Percentiles rank a stretch among this genome's conserved stretches.
Evolutionary conservation across 768 basidiomycete species (phyloP).

Genomic region (Flagelloscypha sp.): DNA sequence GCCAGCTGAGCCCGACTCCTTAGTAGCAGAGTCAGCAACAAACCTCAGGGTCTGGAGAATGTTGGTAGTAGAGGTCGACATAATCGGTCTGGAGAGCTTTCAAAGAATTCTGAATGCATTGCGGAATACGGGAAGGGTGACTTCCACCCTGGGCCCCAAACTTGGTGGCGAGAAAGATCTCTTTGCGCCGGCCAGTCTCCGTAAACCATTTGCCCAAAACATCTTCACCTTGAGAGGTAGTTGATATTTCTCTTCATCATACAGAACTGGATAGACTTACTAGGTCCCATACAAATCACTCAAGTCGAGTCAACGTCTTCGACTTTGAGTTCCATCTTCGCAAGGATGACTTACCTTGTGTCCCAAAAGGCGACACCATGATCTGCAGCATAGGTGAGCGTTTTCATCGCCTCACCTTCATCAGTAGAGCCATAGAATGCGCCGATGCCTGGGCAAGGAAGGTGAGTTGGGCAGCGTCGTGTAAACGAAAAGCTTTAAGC

Average conservation of each 20-base stretch:
- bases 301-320: no score
- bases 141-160: slow-evolving; percentile 26
- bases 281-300: no score
- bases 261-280: no score
- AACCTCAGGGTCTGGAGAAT: slow-evolving; percentile 13
- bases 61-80: slow-evolving; percentile 27
- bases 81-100: slow-evolving; percentile 18
- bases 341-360: slow-evolving; percentile 29
- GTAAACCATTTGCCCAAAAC: slow-evolving; percentile 35
- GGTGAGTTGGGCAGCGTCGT: no score
- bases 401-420: slow-evolving; percentile 14
- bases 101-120: slow-evolving; percentile 23
- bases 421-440: slow-evolving; percentile 12
- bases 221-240: no score
- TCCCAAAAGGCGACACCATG: slow-evolving; percentile 40
- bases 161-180: slow-evolving; percentile 45
- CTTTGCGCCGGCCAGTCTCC: slow-evolving; percentile 19
- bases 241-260: no score
- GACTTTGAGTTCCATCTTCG: no score
- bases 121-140: slow-evolving; percentile 22
- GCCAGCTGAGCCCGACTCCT: slow-evolving; percentile 13
- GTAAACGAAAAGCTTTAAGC: no score
- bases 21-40: background rate
- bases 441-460: no score
- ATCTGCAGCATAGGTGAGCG: slow-evolving; percentile 32